Base-by-base conservation (phyloP, 1,139 yeast genomes). In the Candida labiduridarum region DNA sequence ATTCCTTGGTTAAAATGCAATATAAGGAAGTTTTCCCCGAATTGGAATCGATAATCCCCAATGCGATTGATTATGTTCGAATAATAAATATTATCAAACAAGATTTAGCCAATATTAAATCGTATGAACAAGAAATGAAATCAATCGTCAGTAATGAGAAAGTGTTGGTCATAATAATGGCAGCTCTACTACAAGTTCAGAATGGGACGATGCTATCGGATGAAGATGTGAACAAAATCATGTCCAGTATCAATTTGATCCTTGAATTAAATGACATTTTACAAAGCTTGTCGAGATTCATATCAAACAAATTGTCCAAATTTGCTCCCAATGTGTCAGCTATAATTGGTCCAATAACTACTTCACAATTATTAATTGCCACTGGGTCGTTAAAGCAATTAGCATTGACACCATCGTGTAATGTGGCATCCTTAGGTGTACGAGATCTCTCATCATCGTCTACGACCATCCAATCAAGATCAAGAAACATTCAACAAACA, bases 311-410 rank as follows among this genome's bases (percentile, higher is more conserved):
- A 57, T 74, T 89, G 34, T 68, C 79, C 4, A 63, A 65, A 14
- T 76, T 87, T 61, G 96, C 97, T 0, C 99, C 99, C 1, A 95
- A 94, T 63, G 69, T 89, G 1, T 76, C 89, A 1, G 83, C 83
- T 0, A 71, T 94, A 8, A 75, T 94, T 2, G 96, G 96, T 0
- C 74, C 96, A 0, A 73, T 80, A 3, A 80, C 89, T 0, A 83
- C 96, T 0, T 86, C 96, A 0, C 91, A 87, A 59, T 67, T 94
- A 11, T 68, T 94, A 41, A 81, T 90, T 1, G 77, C 82, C 19
- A 72, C 83, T 0, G 96, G 96, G 1, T 91, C 96, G 0, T 65
- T 94, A 11, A 71, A 72, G n/a, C 85, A 82, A 11, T 67, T 94
- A 12, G 83, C 92, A 3, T 69, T 71, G 35, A 83, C 90, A 0